Percentiles rank a stretch among this genome's conserved stretches.
These are phyloP conservation scores for Trametes elegans DNA, from an alignment of 768 basidiomycete genomes.

Conservation along the genomic window DNA sequence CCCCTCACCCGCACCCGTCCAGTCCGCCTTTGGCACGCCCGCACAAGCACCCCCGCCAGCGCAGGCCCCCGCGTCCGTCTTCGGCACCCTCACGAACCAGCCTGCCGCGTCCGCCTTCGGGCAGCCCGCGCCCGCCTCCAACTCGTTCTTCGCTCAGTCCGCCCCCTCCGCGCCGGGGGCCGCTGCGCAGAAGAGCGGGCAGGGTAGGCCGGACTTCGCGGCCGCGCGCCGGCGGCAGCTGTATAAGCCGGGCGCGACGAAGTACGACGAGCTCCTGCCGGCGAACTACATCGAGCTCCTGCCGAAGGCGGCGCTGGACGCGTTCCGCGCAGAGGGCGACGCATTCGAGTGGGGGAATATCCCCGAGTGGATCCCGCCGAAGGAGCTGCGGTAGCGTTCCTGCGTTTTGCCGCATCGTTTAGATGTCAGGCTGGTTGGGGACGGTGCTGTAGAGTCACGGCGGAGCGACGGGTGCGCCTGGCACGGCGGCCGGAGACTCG, in stretches of 20 bases:
- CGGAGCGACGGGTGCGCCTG: no score
- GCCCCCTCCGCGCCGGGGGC: not conserved
- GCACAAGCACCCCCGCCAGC: conserved; percentile 31
- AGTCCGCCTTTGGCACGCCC: conserved; percentile 17
- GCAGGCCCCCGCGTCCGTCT: conserved; percentile 18
- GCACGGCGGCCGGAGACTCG: no score
- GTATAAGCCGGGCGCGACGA: conserved; percentile 47
- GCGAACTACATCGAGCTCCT: conserved; percentile 55
- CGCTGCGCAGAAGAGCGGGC: conserved; percentile 15
- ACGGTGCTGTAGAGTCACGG: no score
- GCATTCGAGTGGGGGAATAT: conserved; percentile 70
- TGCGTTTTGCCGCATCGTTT: no score
- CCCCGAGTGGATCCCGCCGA: conserved; percentile 73
- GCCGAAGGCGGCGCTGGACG: conserved; percentile 48
- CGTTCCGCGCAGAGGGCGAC: conserved; percentile 43
- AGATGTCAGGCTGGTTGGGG: no score
- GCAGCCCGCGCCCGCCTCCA: conserved; percentile 4
- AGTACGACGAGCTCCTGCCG: conserved; percentile 58
- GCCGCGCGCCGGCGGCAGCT: conserved; percentile 29
- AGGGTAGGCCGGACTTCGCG: conserved; percentile 35
- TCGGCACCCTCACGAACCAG: conserved; percentile 20
- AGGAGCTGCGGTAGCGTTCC: conserved; percentile 38
- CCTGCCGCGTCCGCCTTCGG: not conserved
- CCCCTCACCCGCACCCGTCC: not conserved
- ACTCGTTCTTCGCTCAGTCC: not conserved